A percentile compares a stretch with the other conserved stretches of the same genome.
phyloP scores from a whole-genome alignment of 140 eudicot species.

The Anethum foeniculum region DNA sequence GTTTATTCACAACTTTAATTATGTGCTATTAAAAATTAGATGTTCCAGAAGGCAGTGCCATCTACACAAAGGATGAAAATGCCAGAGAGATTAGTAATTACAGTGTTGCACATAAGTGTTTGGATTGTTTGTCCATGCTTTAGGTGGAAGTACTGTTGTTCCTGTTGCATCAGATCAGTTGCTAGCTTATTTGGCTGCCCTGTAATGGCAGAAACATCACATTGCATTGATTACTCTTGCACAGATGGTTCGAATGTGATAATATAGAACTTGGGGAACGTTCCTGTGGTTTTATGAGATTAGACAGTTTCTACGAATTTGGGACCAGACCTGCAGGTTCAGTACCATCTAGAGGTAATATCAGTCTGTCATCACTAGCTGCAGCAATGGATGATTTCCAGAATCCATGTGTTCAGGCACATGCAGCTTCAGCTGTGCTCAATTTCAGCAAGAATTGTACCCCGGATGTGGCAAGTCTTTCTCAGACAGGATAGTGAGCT shows the following conservation, averaged over 20 bases:
- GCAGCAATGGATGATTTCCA: constrained; percentile 86
- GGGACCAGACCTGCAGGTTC: constrained; percentile 92
- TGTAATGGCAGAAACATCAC: constrained; percentile 98
- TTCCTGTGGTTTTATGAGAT: constrained; percentile 81
- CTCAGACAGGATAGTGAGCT: constrained; percentile 61
- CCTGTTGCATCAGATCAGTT: constrained; percentile 92
- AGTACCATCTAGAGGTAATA: constrained; percentile 68
- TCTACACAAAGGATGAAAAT: constrained; percentile 76
- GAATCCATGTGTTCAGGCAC: constrained; percentile 93
- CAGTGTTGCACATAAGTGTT: constrained; percentile 84
- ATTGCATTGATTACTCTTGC: constrained; percentile 93
- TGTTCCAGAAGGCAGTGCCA: constrained; percentile 80
- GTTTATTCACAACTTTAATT: constrained; percentile 69
- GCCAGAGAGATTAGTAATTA: constrained; percentile 88
- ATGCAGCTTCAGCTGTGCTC: constrained; percentile 90
- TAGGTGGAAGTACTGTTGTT: constrained; percentile 87
- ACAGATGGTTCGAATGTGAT: constrained; percentile 96
- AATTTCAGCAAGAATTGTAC: constrained; percentile 95
- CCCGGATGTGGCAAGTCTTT: constrained; percentile 85
- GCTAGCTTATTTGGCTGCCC: constrained; percentile 73
- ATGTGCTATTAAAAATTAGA: constrained; percentile 80
- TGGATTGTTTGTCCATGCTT: constrained; percentile 76
- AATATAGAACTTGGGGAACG: constrained; percentile 79
- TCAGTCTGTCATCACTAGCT: constrained; percentile 54
- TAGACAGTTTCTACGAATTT: constrained; percentile 81